Evolutionary conservation across 495 filamentous ascomycete species (phyloP), one percentile per base, ranked within the genome.

Genomic region (Penicillium paxilli): DNA sequence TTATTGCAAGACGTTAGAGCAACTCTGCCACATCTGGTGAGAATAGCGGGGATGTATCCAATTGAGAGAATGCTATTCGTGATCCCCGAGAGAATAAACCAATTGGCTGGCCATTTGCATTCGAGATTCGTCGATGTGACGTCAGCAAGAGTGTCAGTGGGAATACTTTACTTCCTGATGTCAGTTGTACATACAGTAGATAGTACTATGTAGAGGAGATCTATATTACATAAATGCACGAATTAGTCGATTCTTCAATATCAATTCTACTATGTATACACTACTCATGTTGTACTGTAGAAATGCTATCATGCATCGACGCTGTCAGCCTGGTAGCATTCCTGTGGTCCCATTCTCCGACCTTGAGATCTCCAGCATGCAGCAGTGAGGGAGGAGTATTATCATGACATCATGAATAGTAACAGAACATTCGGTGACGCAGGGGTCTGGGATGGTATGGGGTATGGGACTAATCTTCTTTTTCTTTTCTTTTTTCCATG

Each of bases 371-470:
- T 28, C 26, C 11, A n/a, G n/a, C n/a, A n/a, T n/a, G 25, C 32
- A n/a, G 32, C 5, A 35, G 8, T 38, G 14, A 17, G 7, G 35
- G 35, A 38, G n/a, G n/a, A n/a, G n/a, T n/a, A n/a, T n/a, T 38
- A 38, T 38, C 44, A 58, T 58, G 55, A 58, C 49, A 58, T 58
- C 55, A 58, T 53, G 55, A 58, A 52, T 22, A 44, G 22, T 11
- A n/a, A 20, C n/a, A n/a, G 25, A 24, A 44, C 40, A 16, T 14
- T 28, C 42, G 38, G 48, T 52, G 49, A 52, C 54, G 54, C 44
- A 57, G 54, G 33, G 54, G 49, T 28, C 47, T 42, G 44, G n/a
- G 14, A 32, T 33, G 24, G n/a, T 16, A 38, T 32, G 30, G 30
- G n/a, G n/a, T n/a, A n/a, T n/a, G n/a, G n/a, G n/a, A n/a, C n/a